Conservation (phyloP, 2,329 filamentous ascomycete species). For the Arthrobotrys sinensis region DNA sequence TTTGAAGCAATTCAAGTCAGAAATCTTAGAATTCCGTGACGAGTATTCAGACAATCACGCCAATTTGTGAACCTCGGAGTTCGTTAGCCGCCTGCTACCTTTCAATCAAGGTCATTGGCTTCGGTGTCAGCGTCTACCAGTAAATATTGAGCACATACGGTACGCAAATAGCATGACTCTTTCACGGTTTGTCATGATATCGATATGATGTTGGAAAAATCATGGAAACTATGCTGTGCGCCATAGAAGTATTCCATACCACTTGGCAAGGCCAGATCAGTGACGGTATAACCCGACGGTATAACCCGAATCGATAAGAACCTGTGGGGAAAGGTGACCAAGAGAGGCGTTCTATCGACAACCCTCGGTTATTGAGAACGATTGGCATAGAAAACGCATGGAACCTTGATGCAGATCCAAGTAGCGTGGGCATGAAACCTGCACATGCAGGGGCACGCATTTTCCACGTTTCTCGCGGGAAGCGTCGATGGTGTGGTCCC, state of each 20-base stretch:
- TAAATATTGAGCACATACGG: not conserved
- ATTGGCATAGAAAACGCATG: not conserved
- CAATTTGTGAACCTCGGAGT: not conserved
- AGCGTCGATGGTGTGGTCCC: constrained; percentile 13
- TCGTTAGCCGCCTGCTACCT: not conserved
- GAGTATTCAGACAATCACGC: constrained; percentile 14
- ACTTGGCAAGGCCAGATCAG: not conserved
- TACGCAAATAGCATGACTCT: not conserved
- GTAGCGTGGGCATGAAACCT: constrained; percentile 28
- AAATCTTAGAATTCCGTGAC: constrained; percentile 5
- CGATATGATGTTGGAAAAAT: not conserved
- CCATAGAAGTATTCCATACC: not conserved
- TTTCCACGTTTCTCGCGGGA: constrained; percentile 24
- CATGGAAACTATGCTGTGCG: not conserved
- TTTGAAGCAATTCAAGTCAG: constrained; percentile 14
- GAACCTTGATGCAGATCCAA: constrained; percentile 18
- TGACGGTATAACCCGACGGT: not conserved
- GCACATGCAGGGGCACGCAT: constrained; percentile 17
- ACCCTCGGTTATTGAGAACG: not conserved
- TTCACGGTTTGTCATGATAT: not conserved
- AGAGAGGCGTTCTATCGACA: not conserved
- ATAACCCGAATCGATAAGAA: constrained; percentile 19
- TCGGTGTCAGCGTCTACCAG: not conserved
- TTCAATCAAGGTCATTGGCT: not conserved
- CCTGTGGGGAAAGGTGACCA: constrained; percentile 1